Conservation (phyloP, 192 early-diverging fungal species). For the Entomortierella lignicola region DNA sequence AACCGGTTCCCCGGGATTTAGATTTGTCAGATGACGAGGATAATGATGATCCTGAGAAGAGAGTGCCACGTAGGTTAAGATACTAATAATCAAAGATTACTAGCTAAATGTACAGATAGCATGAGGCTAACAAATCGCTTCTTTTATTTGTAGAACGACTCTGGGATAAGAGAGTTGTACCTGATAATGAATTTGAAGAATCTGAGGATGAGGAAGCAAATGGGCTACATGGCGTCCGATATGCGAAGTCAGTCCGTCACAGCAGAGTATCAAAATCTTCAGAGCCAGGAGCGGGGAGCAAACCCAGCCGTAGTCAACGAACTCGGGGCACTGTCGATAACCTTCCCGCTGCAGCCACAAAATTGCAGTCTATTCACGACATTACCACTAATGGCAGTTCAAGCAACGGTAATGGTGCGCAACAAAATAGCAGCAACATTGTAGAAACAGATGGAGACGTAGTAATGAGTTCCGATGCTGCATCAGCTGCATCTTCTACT, state of each 20-base stretch:
- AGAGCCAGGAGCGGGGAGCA: background rate
- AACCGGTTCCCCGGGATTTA: slow-evolving; percentile 74
- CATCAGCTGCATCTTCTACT: background rate
- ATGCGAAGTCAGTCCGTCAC: slow-evolving; percentile 31
- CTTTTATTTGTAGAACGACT: slow-evolving; percentile 58
- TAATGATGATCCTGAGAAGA: slow-evolving; percentile 67
- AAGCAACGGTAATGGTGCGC: background rate
- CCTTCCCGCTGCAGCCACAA: slow-evolving; percentile 41
- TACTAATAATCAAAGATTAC: too few relatives aligned
- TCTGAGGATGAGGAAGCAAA: slow-evolving; percentile 69
- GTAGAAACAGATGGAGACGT: slow-evolving; percentile 40
- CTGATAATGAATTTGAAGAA: slow-evolving; percentile 79
- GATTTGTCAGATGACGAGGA: slow-evolving; percentile 78
- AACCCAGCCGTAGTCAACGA: slow-evolving; percentile 2
- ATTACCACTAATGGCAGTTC: background rate
- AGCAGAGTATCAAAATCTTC: slow-evolving; percentile 27
- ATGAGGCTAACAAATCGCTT: too few relatives aligned
- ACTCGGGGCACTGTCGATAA: slow-evolving; percentile 31
- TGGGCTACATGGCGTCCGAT: slow-evolving; percentile 30
- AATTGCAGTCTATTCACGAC: slow-evolving; percentile 9
- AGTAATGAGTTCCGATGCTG: slow-evolving; percentile 19
- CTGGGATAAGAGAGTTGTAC: slow-evolving; percentile 73
- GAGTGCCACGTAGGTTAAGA: slow-evolving; percentile 75
- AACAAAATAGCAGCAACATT: background rate
- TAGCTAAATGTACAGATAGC: too few relatives aligned